Evolutionary conservation across 148 eudicot genomes (phyloP), one percentile per base, ranked within the genome.

Genomic region (Camellia japonica): DNA sequence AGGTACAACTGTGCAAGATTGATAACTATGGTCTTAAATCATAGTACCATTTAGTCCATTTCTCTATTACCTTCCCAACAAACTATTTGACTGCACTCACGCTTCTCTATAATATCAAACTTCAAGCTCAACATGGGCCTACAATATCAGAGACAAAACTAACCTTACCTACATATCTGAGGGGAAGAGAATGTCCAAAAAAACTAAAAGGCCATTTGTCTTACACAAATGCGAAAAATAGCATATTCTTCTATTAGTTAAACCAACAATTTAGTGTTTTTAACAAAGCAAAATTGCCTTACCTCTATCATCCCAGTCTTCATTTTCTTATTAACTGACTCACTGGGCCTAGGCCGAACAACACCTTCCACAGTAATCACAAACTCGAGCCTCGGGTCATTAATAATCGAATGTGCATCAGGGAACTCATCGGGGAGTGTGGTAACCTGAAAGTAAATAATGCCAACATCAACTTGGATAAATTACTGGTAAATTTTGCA

Each of bases 221-320:
- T 11, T 0, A 44, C 18, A 47, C 30, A 19, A 70, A n/a, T 5
- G 7, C 9, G 30, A 77, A 46, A 44, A 52, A 19, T 9, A 69
- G 62, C 7, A 46, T 18, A 18, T 4, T 5, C 51, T 69, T n/a
- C 0, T 16, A 5, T 44, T 51, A 42, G 8, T 12, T 5, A 38
- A 20, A 6, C 69, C 47, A 71, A 54, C 38, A 14, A 81, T 10
- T 42, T 23, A 68, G 41, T 59, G 15, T 2, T 15, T 52, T 51
- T 64, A 14, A 16, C 3, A 51, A 73, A 68, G 63, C 59, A 15
- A 64, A 66, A 7, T 15, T 1, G 19, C 71, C 65, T 74, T 78
- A 93, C 98, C 97, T 95, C 98, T 74, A 95, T 85, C 87, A 68
- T 87, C 71, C 98, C 98, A 30, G 97, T 95, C 87, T 88, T 89